Evolutionary conservation across 345 rosid species (phyloP).

Genomic region (Dimocarpus longan): DNA sequence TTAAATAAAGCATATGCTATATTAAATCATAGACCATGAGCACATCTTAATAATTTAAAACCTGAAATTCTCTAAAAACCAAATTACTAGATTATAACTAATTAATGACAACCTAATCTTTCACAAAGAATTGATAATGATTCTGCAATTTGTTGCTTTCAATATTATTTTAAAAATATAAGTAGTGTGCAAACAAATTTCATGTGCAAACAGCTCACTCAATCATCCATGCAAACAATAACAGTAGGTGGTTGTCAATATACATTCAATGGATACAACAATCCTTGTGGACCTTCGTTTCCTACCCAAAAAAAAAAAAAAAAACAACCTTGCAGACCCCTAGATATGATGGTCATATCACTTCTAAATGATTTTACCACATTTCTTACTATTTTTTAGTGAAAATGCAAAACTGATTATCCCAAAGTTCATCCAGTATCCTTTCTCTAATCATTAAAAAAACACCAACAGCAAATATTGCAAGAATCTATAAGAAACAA

Average conservation of each 20-base stretch:
- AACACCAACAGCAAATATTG: not conserved
- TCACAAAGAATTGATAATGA: not conserved
- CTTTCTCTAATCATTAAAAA: not conserved
- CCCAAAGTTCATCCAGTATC: not conserved
- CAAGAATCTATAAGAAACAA: not conserved
- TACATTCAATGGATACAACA: not conserved
- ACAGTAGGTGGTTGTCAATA: not conserved
- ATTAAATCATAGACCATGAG: not conserved
- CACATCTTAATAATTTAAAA: not conserved
- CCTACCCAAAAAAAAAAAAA: not conserved
- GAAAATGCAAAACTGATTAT: not conserved
- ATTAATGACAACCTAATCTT: not conserved
- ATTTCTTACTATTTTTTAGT: not conserved
- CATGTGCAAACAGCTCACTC: not conserved
- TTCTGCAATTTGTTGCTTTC: not conserved
- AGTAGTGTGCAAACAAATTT: not conserved
- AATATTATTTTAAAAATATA: not conserved
- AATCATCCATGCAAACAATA: not conserved
- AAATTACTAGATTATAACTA: not conserved
- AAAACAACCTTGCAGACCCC: not conserved
- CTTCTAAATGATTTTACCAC: not conserved
- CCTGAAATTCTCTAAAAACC: not conserved
- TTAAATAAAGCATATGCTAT: conserved; percentile 1
- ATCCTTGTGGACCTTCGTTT: not conserved
- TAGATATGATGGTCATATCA: not conserved